Percentiles rank a stretch among this genome's conserved stretches.
Conservation (phyloP, 2,329 filamentous ascomycete species). For the Teratosphaeriaceae sp. region DNA sequence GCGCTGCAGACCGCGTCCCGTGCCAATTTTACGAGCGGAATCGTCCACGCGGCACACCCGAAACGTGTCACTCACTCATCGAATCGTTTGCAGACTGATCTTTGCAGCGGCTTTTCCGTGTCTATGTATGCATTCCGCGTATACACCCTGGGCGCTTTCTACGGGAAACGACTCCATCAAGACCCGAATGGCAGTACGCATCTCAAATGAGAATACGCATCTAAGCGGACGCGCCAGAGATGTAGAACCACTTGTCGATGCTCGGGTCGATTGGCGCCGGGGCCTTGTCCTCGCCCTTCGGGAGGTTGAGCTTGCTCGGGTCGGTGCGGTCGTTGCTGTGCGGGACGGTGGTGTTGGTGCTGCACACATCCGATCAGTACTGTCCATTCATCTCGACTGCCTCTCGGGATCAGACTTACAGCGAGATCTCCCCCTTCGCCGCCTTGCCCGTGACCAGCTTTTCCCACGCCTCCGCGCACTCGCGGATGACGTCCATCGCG, state of each 20-base stretch:
- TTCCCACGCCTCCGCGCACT: slow-evolving; percentile 97
- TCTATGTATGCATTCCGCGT: no score
- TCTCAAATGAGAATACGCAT: no score
- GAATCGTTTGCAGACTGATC: no score
- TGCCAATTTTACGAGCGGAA: no score
- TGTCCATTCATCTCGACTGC: no score
- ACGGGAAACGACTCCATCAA: no score
- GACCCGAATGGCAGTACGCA: no score
- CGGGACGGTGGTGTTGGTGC: slow-evolving; percentile 71
- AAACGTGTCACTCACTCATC: no score
- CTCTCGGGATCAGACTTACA: slow-evolving; percentile 67
- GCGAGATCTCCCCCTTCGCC: slow-evolving; percentile 66
- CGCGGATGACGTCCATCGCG: slow-evolving; percentile 88
- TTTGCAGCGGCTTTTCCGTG: no score
- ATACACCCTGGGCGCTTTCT: no score
- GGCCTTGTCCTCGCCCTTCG: slow-evolving; percentile 68
- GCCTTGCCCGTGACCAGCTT: slow-evolving; percentile 89
- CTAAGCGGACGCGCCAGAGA: slow-evolving; percentile 71
- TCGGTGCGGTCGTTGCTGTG: slow-evolving; percentile 68
- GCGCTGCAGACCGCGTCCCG: no score
- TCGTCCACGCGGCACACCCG: no score
- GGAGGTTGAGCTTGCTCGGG: slow-evolving; percentile 66
- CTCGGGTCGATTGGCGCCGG: slow-evolving; percentile 88
- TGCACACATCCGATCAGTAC: slow-evolving; percentile 30
- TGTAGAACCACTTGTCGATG: slow-evolving; percentile 99